Conservation (phyloP, 805 yeast genomes). For the Candida jianshihensis region DNA sequence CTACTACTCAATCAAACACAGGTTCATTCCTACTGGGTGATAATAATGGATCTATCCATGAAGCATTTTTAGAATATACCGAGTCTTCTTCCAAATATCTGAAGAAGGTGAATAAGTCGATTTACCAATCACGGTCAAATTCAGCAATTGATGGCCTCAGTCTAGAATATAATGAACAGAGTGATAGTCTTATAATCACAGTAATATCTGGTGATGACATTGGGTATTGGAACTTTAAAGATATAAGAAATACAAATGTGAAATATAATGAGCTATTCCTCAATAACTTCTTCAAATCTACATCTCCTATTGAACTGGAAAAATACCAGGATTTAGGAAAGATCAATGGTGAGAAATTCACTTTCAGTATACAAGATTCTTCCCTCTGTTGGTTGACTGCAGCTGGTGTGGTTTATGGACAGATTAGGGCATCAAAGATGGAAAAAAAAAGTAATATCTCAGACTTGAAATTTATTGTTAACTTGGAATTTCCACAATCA, state of each 20-base stretch:
- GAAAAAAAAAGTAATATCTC: slow-evolving; percentile 20
- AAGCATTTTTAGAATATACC: slow-evolving; percentile 33
- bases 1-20: slow-evolving; percentile 28
- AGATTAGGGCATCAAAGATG: slow-evolving; percentile 18
- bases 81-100: slow-evolving; percentile 34
- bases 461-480: slow-evolving; percentile 31
- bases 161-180: slow-evolving; percentile 6
- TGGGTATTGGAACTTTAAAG: slow-evolving; percentile 19
- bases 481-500: slow-evolving; percentile 32
- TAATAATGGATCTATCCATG: slow-evolving; percentile 39
- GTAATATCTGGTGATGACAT: slow-evolving; percentile 26
- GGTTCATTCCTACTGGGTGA: slow-evolving; percentile 47
- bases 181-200: slow-evolving; percentile 10
- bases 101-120: slow-evolving; percentile 33
- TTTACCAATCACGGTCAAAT: slow-evolving; percentile 22
- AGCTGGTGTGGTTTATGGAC: slow-evolving; percentile 40
- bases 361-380: slow-evolving; percentile 14
- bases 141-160: slow-evolving; percentile 23
- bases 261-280: slow-evolving; percentile 18
- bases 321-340: slow-evolving; percentile 29
- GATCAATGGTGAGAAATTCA: slow-evolving; percentile 27
- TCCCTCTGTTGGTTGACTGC: slow-evolving; percentile 42
- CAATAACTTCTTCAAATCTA: slow-evolving; percentile 11
- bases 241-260: slow-evolving; percentile 8
- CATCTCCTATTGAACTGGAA: slow-evolving; percentile 29